Percentiles rank a stretch among this genome's conserved stretches.
These are phyloP conservation scores for Phialophora tarda DNA, from an alignment of 2,329 filamentous ascomycete species.

Conservation along the genomic window DNA sequence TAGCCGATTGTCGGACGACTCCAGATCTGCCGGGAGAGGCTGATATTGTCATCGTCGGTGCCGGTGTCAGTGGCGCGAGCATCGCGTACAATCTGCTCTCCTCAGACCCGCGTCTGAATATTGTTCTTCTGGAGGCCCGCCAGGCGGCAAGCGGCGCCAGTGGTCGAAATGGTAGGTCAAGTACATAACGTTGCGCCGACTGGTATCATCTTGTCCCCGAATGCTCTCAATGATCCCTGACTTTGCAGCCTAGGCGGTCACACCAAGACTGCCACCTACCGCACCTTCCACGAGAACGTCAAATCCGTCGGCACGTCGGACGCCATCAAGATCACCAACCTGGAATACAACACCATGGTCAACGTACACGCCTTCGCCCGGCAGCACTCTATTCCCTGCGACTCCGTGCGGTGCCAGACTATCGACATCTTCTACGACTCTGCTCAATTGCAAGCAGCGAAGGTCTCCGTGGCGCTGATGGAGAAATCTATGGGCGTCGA, in stretches of 20 bases:
- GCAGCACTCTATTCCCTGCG: conserved; percentile 56
- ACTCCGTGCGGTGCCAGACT: conserved; percentile 59
- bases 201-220: neutral
- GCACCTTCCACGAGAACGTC: conserved; percentile 58
- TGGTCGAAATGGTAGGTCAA: conserved; percentile 40
- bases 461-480: conserved; percentile 54
- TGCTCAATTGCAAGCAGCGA: conserved; percentile 49
- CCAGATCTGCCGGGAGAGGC: conserved; percentile 39
- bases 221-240: conserved; percentile 1
- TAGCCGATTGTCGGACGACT: conserved; percentile 36
- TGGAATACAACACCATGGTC: conserved; percentile 61
- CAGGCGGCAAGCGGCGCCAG: conserved; percentile 47
- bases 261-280: conserved; percentile 58
- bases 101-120: conserved; percentile 34
- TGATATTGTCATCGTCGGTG: conserved; percentile 49
- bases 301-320: conserved; percentile 54
- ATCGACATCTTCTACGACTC: conserved; percentile 64
- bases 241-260: conserved; percentile 48
- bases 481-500: conserved; percentile 50
- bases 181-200: neutral
- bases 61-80: conserved; percentile 48
- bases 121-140: conserved; percentile 52
- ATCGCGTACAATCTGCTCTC: conserved; percentile 44
- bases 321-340: conserved; percentile 58
- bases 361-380: conserved; percentile 62